A percentile compares a stretch with the other conserved stretches of the same genome.
phyloP scores from a whole-genome alignment of 2,329 filamentous ascomycete species.

The Penicillium concentricum region DNA sequence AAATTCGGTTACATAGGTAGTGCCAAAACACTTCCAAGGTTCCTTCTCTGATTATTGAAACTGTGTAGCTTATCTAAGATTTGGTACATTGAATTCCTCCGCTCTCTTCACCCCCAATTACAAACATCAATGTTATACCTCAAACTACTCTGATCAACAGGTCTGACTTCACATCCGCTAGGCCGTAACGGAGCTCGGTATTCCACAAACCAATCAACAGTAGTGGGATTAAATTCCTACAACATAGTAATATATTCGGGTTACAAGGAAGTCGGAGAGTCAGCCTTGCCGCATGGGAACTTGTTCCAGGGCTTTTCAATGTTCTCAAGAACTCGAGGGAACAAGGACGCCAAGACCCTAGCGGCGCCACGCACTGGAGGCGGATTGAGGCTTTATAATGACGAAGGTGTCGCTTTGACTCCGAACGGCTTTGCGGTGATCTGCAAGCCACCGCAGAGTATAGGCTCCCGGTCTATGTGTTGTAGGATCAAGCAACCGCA shows the following conservation, averaged over 20 bases:
- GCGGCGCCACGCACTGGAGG: background rate
- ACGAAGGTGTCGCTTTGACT: background rate
- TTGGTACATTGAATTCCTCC: background rate
- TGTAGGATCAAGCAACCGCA: too few species aligned
- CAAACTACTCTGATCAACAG: background rate
- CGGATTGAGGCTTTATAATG: background rate
- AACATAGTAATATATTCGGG: too few species aligned
- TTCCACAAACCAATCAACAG: background rate
- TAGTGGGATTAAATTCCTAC: background rate
- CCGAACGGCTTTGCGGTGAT: background rate
- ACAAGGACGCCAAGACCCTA: conserved; percentile 2
- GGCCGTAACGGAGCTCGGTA: too few species aligned
- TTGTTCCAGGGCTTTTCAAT: background rate
- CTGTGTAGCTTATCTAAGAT: background rate
- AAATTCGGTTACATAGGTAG: background rate
- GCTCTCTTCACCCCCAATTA: too few species aligned
- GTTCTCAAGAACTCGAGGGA: background rate
- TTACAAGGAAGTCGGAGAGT: background rate
- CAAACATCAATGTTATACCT: background rate
- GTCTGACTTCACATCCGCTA: background rate
- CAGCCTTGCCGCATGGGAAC: background rate
- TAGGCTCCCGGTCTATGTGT: background rate
- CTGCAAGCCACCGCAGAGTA: background rate
- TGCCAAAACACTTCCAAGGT: background rate
- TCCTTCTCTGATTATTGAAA: background rate